Evolutionary conservation across 805 yeast species (phyloP), one percentile per base, ranked within the genome.

Genomic region (Candida incommunis): DNA sequence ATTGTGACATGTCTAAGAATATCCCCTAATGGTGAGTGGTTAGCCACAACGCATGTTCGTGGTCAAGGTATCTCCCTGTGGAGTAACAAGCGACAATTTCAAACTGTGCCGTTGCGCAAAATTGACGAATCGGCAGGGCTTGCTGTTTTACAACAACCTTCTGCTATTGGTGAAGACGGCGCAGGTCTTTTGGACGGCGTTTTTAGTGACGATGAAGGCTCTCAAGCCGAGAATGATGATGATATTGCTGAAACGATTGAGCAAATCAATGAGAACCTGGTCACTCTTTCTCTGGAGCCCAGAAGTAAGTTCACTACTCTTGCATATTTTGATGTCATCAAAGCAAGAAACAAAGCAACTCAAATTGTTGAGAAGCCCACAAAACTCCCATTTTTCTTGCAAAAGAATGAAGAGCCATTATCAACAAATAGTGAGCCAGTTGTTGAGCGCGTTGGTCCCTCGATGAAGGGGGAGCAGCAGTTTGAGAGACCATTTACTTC

Each of bases 31-130:
- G 95, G 95, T 40, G 96, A 92, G 53, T 76, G 80, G 61, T 69
- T 92, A 46, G 97, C 96, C 1, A 88, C 97, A 0, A 71, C 94
- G 0, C 97, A 92, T 63, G 96, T 87, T 18, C 70, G 76, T 21
- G 94, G 92, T 9, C 81, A 82, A 48, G 98, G 98, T 23, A 79
- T 92, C 48, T 77, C 83, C 44, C 66, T 94, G 46, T 92, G 99
- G 99, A 82, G 94, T 4, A 86, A 88, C 60, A 72, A 80, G 55
- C 78, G 96, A 0, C 95, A 86, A 63, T 87, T 88, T 62, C 72
- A 68, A 50, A 71, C 85, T 16, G 77, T 90, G 0, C 54, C 66
- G 2, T 76, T 87, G 0, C 76, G 88, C 53, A 82, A 76, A 47
- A 69, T 90, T 23, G 92, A 82, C 21, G 88, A 86, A 53, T 58